Percentiles rank a stretch among this genome's conserved stretches.
Evolutionary conservation across 306 rosid species (phyloP).

Genomic region (Crotalaria pallida): DNA sequence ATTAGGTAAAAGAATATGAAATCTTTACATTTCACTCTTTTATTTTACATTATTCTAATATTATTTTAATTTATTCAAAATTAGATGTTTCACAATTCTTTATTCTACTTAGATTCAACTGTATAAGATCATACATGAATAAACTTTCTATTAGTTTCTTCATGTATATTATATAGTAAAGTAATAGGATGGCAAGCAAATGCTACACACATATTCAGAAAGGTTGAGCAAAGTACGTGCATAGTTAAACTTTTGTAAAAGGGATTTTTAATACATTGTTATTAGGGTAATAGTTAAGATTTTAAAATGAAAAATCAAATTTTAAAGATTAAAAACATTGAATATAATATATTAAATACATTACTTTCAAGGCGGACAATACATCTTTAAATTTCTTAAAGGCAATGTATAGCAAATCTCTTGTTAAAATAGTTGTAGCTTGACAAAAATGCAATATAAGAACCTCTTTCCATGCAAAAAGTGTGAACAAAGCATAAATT

Average conservation of each 20-base stretch:
- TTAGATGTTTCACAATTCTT: neutral
- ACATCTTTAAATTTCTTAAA: too few species aligned
- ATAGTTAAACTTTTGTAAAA: too few species aligned
- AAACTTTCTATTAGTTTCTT: neutral
- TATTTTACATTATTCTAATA: neutral
- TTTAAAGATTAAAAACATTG: too few species aligned
- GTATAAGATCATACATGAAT: neutral
- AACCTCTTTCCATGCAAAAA: neutral
- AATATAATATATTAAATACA: too few species aligned
- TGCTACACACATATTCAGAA: neutral
- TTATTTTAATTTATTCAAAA: neutral
- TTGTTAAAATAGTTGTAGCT: neutral
- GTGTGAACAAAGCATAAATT: neutral
- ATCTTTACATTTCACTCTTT: neutral
- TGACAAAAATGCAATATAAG: neutral
- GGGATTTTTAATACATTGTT: too few species aligned
- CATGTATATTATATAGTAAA: neutral
- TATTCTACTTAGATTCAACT: neutral
- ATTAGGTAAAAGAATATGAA: too few species aligned
- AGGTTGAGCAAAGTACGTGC: neutral
- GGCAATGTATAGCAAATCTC: too few species aligned
- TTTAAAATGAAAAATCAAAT: too few species aligned
- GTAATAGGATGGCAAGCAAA: neutral
- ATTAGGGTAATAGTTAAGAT: too few species aligned
- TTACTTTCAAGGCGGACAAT: too few species aligned